Base-by-base conservation (phyloP, 2,329 filamentous ascomycete species). In the Eutypa lata region DNA sequence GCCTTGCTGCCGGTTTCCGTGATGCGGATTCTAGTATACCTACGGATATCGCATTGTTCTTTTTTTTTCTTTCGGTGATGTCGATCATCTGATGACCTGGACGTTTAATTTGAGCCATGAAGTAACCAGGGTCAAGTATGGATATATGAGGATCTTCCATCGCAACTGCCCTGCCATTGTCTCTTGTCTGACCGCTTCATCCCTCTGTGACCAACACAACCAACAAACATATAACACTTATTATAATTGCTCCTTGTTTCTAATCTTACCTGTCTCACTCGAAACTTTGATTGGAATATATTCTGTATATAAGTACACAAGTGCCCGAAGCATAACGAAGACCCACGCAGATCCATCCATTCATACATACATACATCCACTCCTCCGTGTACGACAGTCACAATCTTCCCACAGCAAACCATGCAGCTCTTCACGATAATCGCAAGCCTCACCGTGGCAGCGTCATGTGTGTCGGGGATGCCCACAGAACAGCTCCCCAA, bases 401-500 rank as follows among this genome's bases (percentile, higher is more conserved):
- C 26, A 31, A 31, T 31, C 26, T 31, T 31, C 26, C 10, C 26
- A 31, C 5, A 31, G 10, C 26, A 31, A 47, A 59, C 52, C 26
- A 68, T 68, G 66, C 61, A 66, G 54, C 40, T 67, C 47, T 57
- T 53, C 16, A 48, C 57, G 26, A 55, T 55, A 42, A 53, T 67
- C 48, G 55, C 57, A 14, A 53, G 54, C 51, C 50, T 67, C 48
- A 11, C 67, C 40, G 55, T 56, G 38, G 59, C 52, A 14, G 58
- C 60, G n/a, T 50, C 56, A 45, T 63, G 53, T 14, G 59, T 58
- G 11, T 62, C 61, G 28, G 65, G 64, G 45, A 51, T 60, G 2
- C 60, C 61, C 21, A 59, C 52, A 48, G 53, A 54, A 33, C 69
- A 70, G 8, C 54, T 75, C 51, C 55, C 65, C 13, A 78, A 74